Evolutionary conservation across 1,284 basidiomycete species (phyloP).

Genomic region (Termitomyces sp.): DNA sequence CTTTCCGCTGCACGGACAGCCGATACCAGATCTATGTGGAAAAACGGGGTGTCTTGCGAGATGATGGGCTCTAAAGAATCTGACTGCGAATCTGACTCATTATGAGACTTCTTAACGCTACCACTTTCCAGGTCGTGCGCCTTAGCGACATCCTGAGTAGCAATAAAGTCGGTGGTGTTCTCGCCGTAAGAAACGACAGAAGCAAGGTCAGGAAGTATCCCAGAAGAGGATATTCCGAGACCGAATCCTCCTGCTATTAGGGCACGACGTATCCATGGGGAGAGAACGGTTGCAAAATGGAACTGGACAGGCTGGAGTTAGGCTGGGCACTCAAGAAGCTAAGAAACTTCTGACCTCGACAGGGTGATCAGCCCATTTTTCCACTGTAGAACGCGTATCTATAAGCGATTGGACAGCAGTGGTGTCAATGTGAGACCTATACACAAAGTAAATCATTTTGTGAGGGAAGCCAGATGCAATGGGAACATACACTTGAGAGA

Average conservation of each 20-base stretch:
- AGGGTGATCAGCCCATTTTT: constrained; percentile 78
- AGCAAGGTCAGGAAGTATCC: constrained; percentile 60
- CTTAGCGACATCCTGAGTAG: constrained; percentile 12
- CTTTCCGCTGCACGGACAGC: constrained; percentile 72
- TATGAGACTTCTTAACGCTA: constrained; percentile 27
- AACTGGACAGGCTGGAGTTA: constrained; percentile 41
- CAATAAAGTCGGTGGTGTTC: constrained; percentile 26
- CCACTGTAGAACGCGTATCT: constrained; percentile 83
- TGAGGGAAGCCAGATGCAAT: background rate
- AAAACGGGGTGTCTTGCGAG: constrained; percentile 69
- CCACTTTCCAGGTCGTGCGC: constrained; percentile 34
- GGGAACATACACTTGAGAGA: constrained; percentile 71
- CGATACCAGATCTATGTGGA: constrained; percentile 78
- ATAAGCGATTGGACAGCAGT: constrained; percentile 91
- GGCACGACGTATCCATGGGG: constrained; percentile 91
- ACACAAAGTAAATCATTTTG: constrained; percentile 4
- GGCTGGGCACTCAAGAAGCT: background rate
- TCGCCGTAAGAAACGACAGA: constrained; percentile 63
- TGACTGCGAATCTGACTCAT: constrained; percentile 10
- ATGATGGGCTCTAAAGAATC: constrained; percentile 36
- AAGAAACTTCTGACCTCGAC: constrained; percentile 56
- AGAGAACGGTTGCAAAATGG: constrained; percentile 86
- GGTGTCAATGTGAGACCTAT: constrained; percentile 75
- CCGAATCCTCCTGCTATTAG: constrained; percentile 88
- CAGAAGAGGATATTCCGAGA: constrained; percentile 40